These are phyloP conservation scores for Saksenaea vasiformis DNA, from an alignment of 371 early-diverging fungal genomes.

Conservation along the genomic window DNA sequence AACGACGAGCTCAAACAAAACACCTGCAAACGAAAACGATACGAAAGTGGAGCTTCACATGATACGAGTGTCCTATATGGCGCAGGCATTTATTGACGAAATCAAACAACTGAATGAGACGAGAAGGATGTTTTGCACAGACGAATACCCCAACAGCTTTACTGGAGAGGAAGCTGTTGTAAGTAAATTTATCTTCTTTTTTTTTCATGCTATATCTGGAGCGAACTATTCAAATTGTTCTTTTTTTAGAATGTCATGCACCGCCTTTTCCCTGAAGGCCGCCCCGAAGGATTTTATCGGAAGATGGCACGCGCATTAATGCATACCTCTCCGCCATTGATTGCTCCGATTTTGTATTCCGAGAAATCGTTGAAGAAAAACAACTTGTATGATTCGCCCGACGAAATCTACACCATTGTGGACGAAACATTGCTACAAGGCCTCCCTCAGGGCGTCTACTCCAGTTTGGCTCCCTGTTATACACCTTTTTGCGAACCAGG, in stretches of 20 bases:
- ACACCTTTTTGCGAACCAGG: conserved; percentile 27
- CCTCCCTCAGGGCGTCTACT: conserved; percentile 31
- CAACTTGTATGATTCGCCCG: conserved; percentile 35
- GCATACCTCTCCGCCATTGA: conserved; percentile 29
- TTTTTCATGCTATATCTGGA: not conserved
- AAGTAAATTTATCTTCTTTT: no score
- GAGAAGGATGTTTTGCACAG: conserved; percentile 24
- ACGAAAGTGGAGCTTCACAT: no score
- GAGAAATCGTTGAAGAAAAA: conserved; percentile 39
- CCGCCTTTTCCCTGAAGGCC: conserved; percentile 10
- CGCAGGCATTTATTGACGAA: conserved; percentile 4
- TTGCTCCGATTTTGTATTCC: conserved; percentile 33
- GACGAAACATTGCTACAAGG: conserved; percentile 19
- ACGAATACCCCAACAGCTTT: conserved; percentile 32
- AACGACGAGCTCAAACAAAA: not conserved
- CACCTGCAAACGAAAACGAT: conserved; percentile 10
- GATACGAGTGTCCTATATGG: no score
- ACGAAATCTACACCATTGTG: conserved; percentile 31
- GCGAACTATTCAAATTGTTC: not conserved
- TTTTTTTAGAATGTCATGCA: conserved; percentile 15
- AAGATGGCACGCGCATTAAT: conserved; percentile 31
- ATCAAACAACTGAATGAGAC: conserved; percentile 15
- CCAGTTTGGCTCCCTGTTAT: conserved; percentile 34
- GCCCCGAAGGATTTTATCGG: conserved; percentile 11
- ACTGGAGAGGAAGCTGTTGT: conserved; percentile 37